Conservation (phyloP, 169 alveolate species). For the Theileria equi region DNA sequence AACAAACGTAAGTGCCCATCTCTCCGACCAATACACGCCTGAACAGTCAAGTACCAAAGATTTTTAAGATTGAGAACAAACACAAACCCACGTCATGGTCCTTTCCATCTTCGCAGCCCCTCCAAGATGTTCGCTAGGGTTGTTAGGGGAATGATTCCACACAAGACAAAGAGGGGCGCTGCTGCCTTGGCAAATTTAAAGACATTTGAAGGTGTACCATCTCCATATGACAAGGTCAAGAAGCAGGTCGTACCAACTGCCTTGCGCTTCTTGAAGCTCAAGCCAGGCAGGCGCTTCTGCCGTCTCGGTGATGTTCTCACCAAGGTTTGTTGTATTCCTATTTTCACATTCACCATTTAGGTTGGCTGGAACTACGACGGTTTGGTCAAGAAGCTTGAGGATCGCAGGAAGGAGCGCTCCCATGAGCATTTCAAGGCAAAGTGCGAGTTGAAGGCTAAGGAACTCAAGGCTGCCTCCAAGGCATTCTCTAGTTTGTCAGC, state of each 20-base stretch:
- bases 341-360: conserved; percentile 1
- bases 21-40: neutral
- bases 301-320: conserved; percentile 88
- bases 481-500: conserved; percentile 54
- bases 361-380: conserved; percentile 91
- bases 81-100: conserved; percentile 96
- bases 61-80: conserved; percentile 92
- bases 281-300: conserved; percentile 82
- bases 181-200: conserved; percentile 93
- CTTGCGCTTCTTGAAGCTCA: conserved; percentile 83
- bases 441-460: conserved; percentile 52
- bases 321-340: conserved; percentile 26
- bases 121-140: conserved; percentile 96
- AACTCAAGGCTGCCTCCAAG: conserved; percentile 43
- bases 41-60: conserved; percentile 88
- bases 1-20: conserved; percentile 74
- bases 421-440: conserved; percentile 80
- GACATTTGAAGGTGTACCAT: conserved; percentile 93
- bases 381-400: conserved; percentile 85
- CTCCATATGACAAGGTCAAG: conserved; percentile 90
- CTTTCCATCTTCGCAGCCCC: conserved; percentile 96
- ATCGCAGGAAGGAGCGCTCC: conserved; percentile 86
- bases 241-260: conserved; percentile 93
- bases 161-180: conserved; percentile 96
- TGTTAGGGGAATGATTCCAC: conserved; percentile 99